Evolutionary conservation across 176 grass and related monocot species (phyloP).

Genomic region (Hyparrhenia diplandra): DNA sequence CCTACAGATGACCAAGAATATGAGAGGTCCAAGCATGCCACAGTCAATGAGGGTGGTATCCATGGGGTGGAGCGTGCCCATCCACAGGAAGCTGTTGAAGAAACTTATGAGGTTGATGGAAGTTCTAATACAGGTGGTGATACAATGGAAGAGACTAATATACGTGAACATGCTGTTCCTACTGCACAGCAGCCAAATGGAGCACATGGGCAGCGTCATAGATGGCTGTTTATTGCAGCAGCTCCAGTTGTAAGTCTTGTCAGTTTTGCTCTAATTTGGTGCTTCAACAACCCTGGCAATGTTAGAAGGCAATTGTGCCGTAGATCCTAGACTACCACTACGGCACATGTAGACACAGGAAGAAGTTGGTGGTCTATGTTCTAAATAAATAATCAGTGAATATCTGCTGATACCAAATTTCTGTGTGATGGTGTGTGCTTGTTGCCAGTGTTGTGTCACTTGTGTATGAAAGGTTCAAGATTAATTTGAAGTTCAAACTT

Average conservation of each 20-base stretch:
- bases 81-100: slow-evolving; percentile 25
- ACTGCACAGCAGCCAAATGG: slow-evolving; percentile 34
- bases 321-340: slow-evolving; percentile 29
- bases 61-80: neutral
- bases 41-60: slow-evolving; percentile 24
- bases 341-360: slow-evolving; percentile 35
- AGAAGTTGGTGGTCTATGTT: slow-evolving; percentile 93
- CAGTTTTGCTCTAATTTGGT: slow-evolving; percentile 73
- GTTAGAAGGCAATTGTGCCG: slow-evolving; percentile 31
- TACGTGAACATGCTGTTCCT: slow-evolving; percentile 9
- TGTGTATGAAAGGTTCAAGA: neutral
- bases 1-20: slow-evolving; percentile 71
- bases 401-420: neutral
- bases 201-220: slow-evolving; percentile 1
- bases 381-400: slow-evolving; percentile 25
- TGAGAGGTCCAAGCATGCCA: slow-evolving; percentile 49
- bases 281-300: slow-evolving; percentile 60
- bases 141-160: slow-evolving; percentile 15
- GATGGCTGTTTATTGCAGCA: slow-evolving; percentile 64
- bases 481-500: neutral
- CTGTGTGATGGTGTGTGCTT: neutral
- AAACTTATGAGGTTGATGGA: slow-evolving; percentile 45
- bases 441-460: slow-evolving; percentile 1
- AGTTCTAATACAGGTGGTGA: slow-evolving; percentile 1
- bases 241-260: slow-evolving; percentile 69